These are phyloP conservation scores for Phialophora chinensis DNA, from an alignment of 2,329 filamentous ascomycete genomes.

Conservation along the genomic window DNA sequence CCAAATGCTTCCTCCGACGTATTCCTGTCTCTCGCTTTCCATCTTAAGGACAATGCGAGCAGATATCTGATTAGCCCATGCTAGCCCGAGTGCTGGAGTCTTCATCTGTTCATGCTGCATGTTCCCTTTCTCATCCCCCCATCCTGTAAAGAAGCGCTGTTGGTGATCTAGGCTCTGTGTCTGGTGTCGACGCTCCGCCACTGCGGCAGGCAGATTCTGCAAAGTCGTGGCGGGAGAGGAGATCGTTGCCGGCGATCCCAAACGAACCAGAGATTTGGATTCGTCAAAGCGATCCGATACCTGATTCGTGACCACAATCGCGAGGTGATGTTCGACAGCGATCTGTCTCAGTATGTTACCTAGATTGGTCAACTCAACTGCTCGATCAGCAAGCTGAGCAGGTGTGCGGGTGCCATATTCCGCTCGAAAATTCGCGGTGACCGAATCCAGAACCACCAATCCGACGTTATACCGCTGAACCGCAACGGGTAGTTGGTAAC, in stretches of 20 bases:
- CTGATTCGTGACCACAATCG: slow-evolving; percentile 92
- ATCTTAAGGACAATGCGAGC: slow-evolving; percentile 82
- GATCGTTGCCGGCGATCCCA: slow-evolving; percentile 22
- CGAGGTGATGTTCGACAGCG: slow-evolving; percentile 74
- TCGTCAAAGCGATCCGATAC: slow-evolving; percentile 82
- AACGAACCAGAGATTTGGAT: slow-evolving; percentile 21
- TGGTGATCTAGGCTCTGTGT: slow-evolving; percentile 83
- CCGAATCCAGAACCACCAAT: slow-evolving; percentile 84
- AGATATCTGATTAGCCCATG: slow-evolving; percentile 89
- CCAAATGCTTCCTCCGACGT: slow-evolving; percentile 46
- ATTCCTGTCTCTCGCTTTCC: slow-evolving; percentile 52
- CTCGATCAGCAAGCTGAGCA: slow-evolving; percentile 71
- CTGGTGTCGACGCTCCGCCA: slow-evolving; percentile 45
- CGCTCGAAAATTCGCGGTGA: slow-evolving; percentile 93
- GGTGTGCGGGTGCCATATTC: slow-evolving; percentile 63
- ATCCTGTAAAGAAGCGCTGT: slow-evolving; percentile 93
- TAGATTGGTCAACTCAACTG: slow-evolving; percentile 76
- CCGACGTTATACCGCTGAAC: slow-evolving; percentile 77
- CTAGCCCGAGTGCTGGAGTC: slow-evolving; percentile 83
- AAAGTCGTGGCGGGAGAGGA: slow-evolving; percentile 30
- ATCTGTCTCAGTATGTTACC: slow-evolving; percentile 75
- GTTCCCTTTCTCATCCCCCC: slow-evolving; percentile 70
- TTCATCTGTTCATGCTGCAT: slow-evolving; percentile 59
- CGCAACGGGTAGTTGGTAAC: slow-evolving; percentile 88
- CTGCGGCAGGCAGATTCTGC: slow-evolving; percentile 5